Base-by-base conservation (phyloP, 2,329 filamentous ascomycete genomes). In the Trematosphaeria pertusa region DNA sequence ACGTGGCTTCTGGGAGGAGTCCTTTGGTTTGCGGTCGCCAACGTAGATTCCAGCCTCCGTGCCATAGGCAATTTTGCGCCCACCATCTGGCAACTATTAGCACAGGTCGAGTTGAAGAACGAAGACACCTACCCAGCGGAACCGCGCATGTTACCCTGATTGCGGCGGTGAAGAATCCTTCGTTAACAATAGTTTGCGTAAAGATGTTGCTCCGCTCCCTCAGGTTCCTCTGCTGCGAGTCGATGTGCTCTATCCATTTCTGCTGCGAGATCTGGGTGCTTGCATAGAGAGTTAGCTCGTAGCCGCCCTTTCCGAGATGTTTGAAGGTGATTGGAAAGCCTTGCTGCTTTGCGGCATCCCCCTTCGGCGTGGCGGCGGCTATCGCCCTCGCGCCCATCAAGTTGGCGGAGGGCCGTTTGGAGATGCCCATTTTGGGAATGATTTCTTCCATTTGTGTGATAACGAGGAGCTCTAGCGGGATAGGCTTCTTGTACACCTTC, bases 371-470 rank as follows among this genome's bases (percentile, higher is more conserved):
- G 18, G 72, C 71, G 37, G 73, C 73, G 31, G 80, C 74, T 54
- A 84, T 85, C 15, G 81, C 69, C 36, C 75, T 69, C 6, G 70
- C 65, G 7, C 74, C 78, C 54, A 70, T 71, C 62, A 97, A 78
- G 69, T 91, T 93, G 2, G 91, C 94, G 1, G 93, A 95, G 11
- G 92, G 87, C 40, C 94, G 83, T 75, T 96, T 97, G 24, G 91
- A 79, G 35, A 91, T 80, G 18, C 91, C 91, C 37, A 87, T 74
- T 54, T 84, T 86, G 3, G 92, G 92, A 32, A 96, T 89, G 21
- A 97, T 87, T 69, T 97, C 91, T 42, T 97, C 93, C 93, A 99
- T 97, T 69, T 97, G 93, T 42, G 88, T 87, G 59, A 99, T 97
- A 18, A 94, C 87, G 12, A 99, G 81, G 5, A 99, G 80, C 70